Percentiles rank a stretch among this genome's conserved stretches.
Conservation (phyloP, 495 filamentous ascomycete species). For the Haplographium delicatum region DNA sequence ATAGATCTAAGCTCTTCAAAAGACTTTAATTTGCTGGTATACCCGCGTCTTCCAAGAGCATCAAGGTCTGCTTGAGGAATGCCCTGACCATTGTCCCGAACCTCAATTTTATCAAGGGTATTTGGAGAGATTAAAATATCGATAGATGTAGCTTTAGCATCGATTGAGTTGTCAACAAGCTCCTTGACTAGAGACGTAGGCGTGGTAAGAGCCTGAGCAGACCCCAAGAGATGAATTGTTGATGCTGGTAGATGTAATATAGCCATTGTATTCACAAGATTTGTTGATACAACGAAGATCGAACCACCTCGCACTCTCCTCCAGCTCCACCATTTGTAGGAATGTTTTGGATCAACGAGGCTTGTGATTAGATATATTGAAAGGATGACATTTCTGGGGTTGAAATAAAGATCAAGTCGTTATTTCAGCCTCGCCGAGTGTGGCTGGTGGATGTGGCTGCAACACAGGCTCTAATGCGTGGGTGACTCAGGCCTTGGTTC, state of each 20-base stretch:
- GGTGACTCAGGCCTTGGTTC: background rate
- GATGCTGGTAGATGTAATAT: conserved; percentile 62
- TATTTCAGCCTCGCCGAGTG: conserved; percentile 5
- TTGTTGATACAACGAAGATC: background rate
- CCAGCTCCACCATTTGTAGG: background rate
- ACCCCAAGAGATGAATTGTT: conserved; percentile 63
- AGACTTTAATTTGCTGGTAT: conserved; percentile 80
- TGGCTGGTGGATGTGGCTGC: background rate
- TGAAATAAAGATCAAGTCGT: background rate
- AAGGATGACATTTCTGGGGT: no score
- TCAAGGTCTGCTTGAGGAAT: conserved; percentile 68
- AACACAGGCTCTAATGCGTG: background rate
- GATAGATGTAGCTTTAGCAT: conserved; percentile 71
- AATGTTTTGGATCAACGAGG: background rate
- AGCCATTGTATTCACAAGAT: conserved; percentile 13
- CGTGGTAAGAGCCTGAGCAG: conserved; percentile 66
- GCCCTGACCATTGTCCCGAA: conserved; percentile 86
- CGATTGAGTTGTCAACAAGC: conserved; percentile 85
- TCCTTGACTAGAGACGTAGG: conserved; percentile 79
- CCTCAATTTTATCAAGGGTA: conserved; percentile 74
- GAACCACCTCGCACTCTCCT: background rate
- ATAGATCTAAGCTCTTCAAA: conserved; percentile 64
- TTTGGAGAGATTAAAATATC: conserved; percentile 70
- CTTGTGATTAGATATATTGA: no score
- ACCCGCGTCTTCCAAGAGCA: conserved; percentile 60